These are phyloP conservation scores for Pseudonectria foliicola DNA, from an alignment of 2,329 filamentous ascomycete genomes.

Conservation along the genomic window DNA sequence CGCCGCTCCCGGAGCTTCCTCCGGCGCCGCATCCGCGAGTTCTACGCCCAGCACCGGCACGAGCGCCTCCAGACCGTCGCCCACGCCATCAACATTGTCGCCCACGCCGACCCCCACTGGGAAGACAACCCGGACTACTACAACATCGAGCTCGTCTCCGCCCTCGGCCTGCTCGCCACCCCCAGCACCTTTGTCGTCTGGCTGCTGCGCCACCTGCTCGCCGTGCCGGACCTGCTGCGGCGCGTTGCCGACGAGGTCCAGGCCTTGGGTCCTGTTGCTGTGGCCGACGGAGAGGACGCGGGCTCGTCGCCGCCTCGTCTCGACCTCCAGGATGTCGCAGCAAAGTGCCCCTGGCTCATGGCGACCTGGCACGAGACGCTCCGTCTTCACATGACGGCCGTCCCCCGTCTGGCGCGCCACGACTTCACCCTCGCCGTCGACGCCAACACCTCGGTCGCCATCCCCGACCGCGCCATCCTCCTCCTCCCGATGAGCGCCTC, in stretches of 20 bases:
- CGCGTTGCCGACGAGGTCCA: constrained; percentile 19
- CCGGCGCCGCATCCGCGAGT: constrained; percentile 16
- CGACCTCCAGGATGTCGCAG: constrained; percentile 16
- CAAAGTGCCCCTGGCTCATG: constrained; percentile 24
- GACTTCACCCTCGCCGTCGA: constrained; percentile 19
- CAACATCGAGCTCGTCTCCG: constrained; percentile 26
- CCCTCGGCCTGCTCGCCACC: constrained; percentile 24
- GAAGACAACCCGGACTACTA: constrained; percentile 26
- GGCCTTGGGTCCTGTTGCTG: constrained; percentile 2
- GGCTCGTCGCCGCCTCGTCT: constrained; percentile 6
- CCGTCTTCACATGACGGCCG: constrained; percentile 25
- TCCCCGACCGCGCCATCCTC: constrained; percentile 23
- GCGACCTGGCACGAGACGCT: constrained; percentile 26
- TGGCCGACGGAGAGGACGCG: constrained; percentile 5
- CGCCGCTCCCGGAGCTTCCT: constrained; percentile 22
- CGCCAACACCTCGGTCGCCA: constrained; percentile 10
- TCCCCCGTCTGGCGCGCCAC: constrained; percentile 22
- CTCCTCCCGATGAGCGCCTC: constrained; percentile 27
- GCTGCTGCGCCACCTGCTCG: constrained; percentile 22
- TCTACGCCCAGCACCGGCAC: constrained; percentile 19
- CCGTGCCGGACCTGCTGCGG: constrained; percentile 11
- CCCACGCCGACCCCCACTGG: constrained; percentile 22
- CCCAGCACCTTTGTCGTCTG: constrained; percentile 25
- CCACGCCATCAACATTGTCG: constrained; percentile 25
- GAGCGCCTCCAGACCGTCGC: constrained; percentile 17